Evolutionary conservation across 2,329 filamentous ascomycete species (phyloP).

Genomic region (Trichoderma brevicompactum): DNA sequence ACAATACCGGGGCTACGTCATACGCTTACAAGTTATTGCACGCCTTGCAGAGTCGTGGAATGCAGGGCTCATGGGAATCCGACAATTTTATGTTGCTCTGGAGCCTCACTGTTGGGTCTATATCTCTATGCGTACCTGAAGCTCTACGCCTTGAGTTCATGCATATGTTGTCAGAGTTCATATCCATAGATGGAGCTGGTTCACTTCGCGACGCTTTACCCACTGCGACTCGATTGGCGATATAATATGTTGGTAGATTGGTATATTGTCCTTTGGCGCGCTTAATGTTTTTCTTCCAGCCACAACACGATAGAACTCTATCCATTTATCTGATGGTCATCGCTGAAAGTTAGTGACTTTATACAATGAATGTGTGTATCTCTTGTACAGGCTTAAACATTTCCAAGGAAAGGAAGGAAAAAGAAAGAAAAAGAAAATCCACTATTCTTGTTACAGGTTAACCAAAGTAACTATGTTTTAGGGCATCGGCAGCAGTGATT

Average conservation of each 20-base stretch:
- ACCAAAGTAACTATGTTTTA: not conserved
- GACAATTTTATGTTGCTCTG: constrained; percentile 11
- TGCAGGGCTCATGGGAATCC: not conserved
- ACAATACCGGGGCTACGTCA: constrained; percentile 10
- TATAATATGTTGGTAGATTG: not conserved
- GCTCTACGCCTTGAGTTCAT: constrained; percentile 19
- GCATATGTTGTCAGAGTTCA: constrained; percentile 4
- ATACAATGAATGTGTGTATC: not conserved
- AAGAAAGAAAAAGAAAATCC: no score
- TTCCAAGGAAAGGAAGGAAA: no score
- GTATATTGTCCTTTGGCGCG: constrained; percentile 54
- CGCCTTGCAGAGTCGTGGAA: not conserved
- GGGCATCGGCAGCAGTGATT: not conserved
- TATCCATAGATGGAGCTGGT: not conserved
- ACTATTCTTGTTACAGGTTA: not conserved
- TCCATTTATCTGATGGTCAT: not conserved
- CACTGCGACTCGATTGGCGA: not conserved
- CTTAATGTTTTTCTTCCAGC: no score
- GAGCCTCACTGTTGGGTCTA: constrained; percentile 1
- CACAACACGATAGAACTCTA: no score
- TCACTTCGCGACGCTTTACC: constrained; percentile 2
- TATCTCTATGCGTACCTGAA: constrained; percentile 17
- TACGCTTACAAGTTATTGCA: constrained; percentile 3
- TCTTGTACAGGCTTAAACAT: not conserved
- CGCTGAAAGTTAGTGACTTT: not conserved